A percentile compares a stretch with the other conserved stretches of the same genome.
Conservation (phyloP, 1,284 basidiomycete genomes). For the Wolfiporia cocos region DNA sequence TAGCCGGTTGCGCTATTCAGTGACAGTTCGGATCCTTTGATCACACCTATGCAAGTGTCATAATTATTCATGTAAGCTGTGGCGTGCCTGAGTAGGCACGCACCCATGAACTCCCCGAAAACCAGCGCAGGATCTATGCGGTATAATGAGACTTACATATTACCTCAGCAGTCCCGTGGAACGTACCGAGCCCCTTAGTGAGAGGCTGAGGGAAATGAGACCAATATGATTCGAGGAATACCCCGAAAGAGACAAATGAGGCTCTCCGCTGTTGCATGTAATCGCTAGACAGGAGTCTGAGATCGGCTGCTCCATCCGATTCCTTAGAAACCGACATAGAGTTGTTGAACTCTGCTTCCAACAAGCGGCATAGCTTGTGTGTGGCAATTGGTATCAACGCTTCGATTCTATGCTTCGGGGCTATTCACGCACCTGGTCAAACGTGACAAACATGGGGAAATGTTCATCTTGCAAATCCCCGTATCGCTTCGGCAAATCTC, state of each 20-base stretch:
- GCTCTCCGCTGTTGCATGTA: conserved; percentile 20
- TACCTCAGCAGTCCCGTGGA: background rate
- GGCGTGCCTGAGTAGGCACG: conserved; percentile 2
- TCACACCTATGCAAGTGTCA: conserved; percentile 42
- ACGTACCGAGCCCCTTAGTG: conserved; percentile 50
- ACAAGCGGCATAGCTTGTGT: conserved; percentile 31
- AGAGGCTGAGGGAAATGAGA: conserved; percentile 49
- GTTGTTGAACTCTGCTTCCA: conserved; percentile 15
- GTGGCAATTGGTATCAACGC: background rate
- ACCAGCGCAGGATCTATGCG: conserved; percentile 54
- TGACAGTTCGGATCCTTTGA: conserved; percentile 58
- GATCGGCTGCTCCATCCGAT: conserved; percentile 1
- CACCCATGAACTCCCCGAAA: conserved; percentile 66
- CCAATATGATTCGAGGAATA: conserved; percentile 57
- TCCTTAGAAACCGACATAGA: no score
- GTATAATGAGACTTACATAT: background rate
- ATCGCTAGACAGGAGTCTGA: conserved; percentile 15
- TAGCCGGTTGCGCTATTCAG: conserved; percentile 28
- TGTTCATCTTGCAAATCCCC: conserved; percentile 52
- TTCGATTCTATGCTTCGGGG: background rate
- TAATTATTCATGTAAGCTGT: background rate
- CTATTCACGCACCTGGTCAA: conserved; percentile 42
- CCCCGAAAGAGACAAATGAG: conserved; percentile 39
- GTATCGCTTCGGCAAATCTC: conserved; percentile 48
- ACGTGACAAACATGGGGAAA: conserved; percentile 69